phyloP scores from a whole-genome alignment of 331 rosid species.

The Saraca asoca region DNA sequence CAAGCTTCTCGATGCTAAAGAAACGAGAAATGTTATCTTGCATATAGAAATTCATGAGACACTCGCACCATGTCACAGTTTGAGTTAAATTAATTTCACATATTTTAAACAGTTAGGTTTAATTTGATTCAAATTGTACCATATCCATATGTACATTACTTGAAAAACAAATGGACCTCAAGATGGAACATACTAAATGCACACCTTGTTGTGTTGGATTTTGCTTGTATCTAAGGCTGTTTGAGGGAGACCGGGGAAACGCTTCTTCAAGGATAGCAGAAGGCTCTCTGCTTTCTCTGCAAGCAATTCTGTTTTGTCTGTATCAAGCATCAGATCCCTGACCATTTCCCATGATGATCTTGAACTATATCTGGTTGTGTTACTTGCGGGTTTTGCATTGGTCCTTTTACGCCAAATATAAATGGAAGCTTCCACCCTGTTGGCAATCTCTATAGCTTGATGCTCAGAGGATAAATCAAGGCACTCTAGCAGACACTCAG shows the following conservation, averaged over 20 bases:
- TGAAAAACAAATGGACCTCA: too few species aligned
- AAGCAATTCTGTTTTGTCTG: conserved; percentile 80
- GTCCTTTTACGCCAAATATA: conserved; percentile 69
- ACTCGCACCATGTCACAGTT: too few species aligned
- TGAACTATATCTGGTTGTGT: conserved; percentile 53
- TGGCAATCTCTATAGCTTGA: conserved; percentile 88
- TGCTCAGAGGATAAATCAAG: conserved; percentile 94
- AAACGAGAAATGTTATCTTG: conserved; percentile 2
- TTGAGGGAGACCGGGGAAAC: conserved; percentile 93
- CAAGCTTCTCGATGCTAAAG: neutral
- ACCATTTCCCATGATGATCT: conserved; percentile 98
- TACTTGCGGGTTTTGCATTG: conserved; percentile 53
- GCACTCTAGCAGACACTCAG: conserved; percentile 82
- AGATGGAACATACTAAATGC: neutral
- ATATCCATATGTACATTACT: too few species aligned
- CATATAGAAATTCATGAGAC: too few species aligned
- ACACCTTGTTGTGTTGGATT: conserved; percentile 92
- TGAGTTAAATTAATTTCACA: too few species aligned
- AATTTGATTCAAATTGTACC: too few species aligned
- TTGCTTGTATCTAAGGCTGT: conserved; percentile 86
- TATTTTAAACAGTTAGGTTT: too few species aligned
- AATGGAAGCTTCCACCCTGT: conserved; percentile 80
- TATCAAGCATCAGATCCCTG: conserved; percentile 85
- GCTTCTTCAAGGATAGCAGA: conserved; percentile 76
- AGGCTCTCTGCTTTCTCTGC: conserved; percentile 93